Evolutionary conservation across 345 rosid species (phyloP).

Genomic region (Streptanthus diversifolius): DNA sequence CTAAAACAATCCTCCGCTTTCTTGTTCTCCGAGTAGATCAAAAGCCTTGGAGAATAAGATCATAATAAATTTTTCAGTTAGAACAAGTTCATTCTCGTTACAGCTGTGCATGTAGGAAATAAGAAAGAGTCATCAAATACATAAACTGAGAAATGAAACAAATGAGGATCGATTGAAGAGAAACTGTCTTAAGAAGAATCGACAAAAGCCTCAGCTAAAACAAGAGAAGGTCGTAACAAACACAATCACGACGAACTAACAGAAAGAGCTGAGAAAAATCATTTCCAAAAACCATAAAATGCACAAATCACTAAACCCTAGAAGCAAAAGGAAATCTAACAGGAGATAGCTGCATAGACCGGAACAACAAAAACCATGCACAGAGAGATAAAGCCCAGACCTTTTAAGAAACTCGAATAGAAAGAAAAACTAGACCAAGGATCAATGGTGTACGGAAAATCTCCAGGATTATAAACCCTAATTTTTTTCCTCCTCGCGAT

Average conservation of each 20-base stretch:
- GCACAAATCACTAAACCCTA: constrained; percentile 36
- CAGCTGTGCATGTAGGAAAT: constrained; percentile 24
- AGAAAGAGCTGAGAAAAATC: constrained; percentile 7
- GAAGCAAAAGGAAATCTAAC: constrained; percentile 26
- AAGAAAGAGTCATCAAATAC: constrained; percentile 3
- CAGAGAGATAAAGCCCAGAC: constrained; percentile 18
- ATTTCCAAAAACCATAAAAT: neutral
- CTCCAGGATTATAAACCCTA: constrained; percentile 27
- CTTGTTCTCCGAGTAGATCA: constrained; percentile 20
- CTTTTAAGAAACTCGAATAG: constrained; percentile 15
- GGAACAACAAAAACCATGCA: constrained; percentile 28
- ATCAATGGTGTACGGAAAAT: constrained; percentile 21
- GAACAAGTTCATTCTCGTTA: constrained; percentile 4
- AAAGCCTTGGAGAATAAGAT: constrained; percentile 21
- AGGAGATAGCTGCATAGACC: constrained; percentile 14
- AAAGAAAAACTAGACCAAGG: constrained; percentile 9
- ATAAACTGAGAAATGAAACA: neutral
- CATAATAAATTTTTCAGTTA: constrained; percentile 4
- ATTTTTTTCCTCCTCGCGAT: constrained; percentile 22
- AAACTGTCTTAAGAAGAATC: neutral
- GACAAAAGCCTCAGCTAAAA: constrained; percentile 9
- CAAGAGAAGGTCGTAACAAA: constrained; percentile 7
- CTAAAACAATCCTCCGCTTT: neutral
- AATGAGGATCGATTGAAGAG: constrained; percentile 15
- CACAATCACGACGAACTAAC: constrained; percentile 24